These are phyloP conservation scores for Trichomonas tenax DNA, from an alignment of 208 protist species.

Conservation along the genomic window DNA sequence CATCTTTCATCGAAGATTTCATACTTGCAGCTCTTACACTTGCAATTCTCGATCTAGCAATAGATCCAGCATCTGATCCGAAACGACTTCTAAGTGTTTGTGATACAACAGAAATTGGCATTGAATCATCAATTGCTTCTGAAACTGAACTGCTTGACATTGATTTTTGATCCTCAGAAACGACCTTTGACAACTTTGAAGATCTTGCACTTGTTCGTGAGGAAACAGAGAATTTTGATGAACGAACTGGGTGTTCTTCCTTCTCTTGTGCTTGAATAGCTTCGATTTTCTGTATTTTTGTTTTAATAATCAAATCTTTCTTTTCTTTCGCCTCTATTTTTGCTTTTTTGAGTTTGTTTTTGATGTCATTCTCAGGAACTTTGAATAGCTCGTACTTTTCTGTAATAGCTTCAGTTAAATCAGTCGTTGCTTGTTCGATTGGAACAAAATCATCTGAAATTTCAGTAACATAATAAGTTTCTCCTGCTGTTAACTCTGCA, in stretches of 20 bases:
- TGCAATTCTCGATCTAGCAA: neutral
- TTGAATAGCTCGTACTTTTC: neutral
- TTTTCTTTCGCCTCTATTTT: neutral
- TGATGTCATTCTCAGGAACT: neutral
- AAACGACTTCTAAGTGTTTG: neutral
- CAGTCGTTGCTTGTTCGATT: neutral
- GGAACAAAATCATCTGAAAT: neutral
- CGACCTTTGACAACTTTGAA: neutral
- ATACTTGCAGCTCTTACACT: neutral
- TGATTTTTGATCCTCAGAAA: neutral
- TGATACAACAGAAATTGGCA: neutral
- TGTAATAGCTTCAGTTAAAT: neutral
- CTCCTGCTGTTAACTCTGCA: neutral
- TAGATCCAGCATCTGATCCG: neutral
- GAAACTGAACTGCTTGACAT: neutral
- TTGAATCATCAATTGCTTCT: neutral
- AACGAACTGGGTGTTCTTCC: neutral
- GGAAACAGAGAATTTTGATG: neutral
- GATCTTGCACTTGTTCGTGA: neutral
- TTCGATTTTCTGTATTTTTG: neutral
- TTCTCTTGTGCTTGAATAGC: neutral
- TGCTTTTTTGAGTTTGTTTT: neutral
- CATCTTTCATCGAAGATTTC: neutral
- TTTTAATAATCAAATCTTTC: neutral
- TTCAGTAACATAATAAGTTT: neutral